Evolutionary conservation across 495 filamentous ascomycete species (phyloP).

Genomic region (Aspergillus bertholletiae): DNA sequence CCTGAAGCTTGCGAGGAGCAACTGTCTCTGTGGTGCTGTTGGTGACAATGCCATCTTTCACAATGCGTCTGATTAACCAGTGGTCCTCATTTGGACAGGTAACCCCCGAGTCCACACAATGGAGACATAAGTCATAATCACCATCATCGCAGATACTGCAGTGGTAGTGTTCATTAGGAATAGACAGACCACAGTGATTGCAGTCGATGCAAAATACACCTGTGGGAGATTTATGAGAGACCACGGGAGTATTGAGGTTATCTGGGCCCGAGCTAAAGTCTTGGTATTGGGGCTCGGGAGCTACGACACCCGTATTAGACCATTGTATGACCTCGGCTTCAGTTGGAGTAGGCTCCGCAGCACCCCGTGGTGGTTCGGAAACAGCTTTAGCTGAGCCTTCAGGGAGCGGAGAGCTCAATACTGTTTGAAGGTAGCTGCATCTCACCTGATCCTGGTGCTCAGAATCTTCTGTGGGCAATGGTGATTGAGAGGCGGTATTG

Average conservation of each 20-base stretch:
- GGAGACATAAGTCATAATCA: slow-evolving; percentile 89
- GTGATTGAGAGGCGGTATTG: slow-evolving; percentile 8
- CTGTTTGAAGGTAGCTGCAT: slow-evolving; percentile 43
- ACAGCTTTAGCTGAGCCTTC: slow-evolving; percentile 11
- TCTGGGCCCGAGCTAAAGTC: slow-evolving; percentile 30
- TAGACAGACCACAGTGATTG: slow-evolving; percentile 78
- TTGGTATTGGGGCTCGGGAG: slow-evolving; percentile 23
- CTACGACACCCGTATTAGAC: slow-evolving; percentile 3
- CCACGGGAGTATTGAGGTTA: slow-evolving; percentile 22
- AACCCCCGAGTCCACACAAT: slow-evolving; percentile 70
- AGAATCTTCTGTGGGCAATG: slow-evolving; percentile 4
- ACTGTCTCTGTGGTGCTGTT: slow-evolving; percentile 81
- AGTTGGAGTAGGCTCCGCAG: slow-evolving; percentile 3
- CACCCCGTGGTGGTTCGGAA: slow-evolving; percentile 6
- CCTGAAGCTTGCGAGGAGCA: slow-evolving; percentile 51
- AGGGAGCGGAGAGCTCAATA: slow-evolving; percentile 34
- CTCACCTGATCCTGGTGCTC: slow-evolving; percentile 19
- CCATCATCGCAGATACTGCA: slow-evolving; percentile 90
- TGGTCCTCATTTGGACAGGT: slow-evolving; percentile 75
- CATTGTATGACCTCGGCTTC: slow-evolving; percentile 5
- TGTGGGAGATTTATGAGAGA: slow-evolving; percentile 29
- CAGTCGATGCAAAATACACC: slow-evolving; percentile 73
- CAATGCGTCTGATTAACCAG: slow-evolving; percentile 89
- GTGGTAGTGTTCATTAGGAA: slow-evolving; percentile 84
- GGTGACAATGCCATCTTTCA: slow-evolving; percentile 73